Conservation (phyloP, 139 green algal genomes). For the Edaphochlamys debaryana region DNA sequence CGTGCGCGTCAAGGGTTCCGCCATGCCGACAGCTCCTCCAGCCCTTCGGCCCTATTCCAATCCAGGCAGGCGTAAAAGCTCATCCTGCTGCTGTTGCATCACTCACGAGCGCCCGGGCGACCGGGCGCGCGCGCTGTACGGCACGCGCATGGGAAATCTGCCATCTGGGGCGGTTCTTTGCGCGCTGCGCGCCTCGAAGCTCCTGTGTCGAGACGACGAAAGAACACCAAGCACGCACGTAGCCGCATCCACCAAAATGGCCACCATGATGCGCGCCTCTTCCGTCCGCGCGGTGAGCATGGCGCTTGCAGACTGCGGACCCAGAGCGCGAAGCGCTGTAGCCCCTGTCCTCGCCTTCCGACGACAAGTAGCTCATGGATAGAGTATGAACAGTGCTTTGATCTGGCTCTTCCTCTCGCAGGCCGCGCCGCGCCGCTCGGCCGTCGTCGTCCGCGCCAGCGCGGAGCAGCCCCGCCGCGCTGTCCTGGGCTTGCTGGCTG, state of each 20-base stretch:
- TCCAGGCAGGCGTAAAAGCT: no score
- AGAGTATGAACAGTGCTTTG: neutral
- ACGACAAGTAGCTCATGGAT: neutral
- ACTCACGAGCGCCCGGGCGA: no score
- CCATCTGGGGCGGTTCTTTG: no score
- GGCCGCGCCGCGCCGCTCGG: neutral
- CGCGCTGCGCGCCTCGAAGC: no score
- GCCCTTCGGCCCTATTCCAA: no score
- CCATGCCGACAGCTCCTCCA: no score
- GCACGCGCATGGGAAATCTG: no score
- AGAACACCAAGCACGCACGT: neutral
- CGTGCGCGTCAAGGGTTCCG: neutral
- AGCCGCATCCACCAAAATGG: neutral
- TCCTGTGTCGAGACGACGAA: no score
- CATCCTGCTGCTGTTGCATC: no score
- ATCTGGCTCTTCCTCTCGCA: neutral
- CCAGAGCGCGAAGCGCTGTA: neutral
- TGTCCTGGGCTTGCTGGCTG: conserved; percentile 39
- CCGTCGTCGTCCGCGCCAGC: conserved; percentile 47
- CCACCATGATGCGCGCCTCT: conserved; percentile 36
- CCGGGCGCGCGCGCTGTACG: no score
- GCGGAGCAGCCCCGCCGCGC: conserved; percentile 31
- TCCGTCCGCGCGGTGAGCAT: conserved; percentile 18
- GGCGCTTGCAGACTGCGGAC: neutral
- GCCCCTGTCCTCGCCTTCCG: neutral